Base-by-base conservation (phyloP, 192 early-diverging fungal genomes). In the Thoreauomyces humboldtii region DNA sequence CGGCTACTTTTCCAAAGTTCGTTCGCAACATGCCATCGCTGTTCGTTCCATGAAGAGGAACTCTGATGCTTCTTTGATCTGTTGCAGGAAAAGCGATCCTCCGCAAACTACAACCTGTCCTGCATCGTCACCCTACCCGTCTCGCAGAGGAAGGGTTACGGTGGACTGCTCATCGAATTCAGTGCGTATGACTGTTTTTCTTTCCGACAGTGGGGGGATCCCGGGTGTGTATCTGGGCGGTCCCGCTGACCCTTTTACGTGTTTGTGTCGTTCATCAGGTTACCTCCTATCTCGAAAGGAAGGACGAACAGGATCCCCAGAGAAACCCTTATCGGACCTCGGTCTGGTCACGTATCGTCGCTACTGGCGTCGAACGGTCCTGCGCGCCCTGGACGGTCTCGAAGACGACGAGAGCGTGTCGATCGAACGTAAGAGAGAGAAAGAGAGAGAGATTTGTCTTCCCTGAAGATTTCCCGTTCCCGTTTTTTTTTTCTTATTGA, bases 1-100 rank as follows among this genome's bases (percentile, higher is more conserved):
- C 11, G 96, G 93, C 0, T 98, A 94, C 63, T 98, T 98, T 76
- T 96, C 94, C 34, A 99, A 99, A 79, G 90, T 91, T 12, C 38
- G 38, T 9, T 41, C 9, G 38, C 38, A 41, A 41, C 38, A 41
- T 17, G 11, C 38, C 38, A 41, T 41, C 38, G n/a, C n/a, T n/a
- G n/a, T n/a, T n/a, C n/a, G n/a, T n/a, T n/a, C n/a, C n/a, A n/a
- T n/a, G n/a, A n/a, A n/a, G n/a, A n/a, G n/a, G n/a, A n/a, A n/a
- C n/a, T n/a, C n/a, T n/a, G n/a, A n/a, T n/a, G n/a, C 44, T 27
- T 15, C 31, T 15, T 52, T 44, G n/a, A 34, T 33, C 6, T 35
- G 5, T n/a, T 29, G 25, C 67, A 92, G 91, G 95, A 98, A 74
- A 97, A 96, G 62, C 70, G 84, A 6, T 93, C 93, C 0, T 76